Conservation (phyloP, 2,329 filamentous ascomycete genomes). For the Incumbomyces delicatus region DNA sequence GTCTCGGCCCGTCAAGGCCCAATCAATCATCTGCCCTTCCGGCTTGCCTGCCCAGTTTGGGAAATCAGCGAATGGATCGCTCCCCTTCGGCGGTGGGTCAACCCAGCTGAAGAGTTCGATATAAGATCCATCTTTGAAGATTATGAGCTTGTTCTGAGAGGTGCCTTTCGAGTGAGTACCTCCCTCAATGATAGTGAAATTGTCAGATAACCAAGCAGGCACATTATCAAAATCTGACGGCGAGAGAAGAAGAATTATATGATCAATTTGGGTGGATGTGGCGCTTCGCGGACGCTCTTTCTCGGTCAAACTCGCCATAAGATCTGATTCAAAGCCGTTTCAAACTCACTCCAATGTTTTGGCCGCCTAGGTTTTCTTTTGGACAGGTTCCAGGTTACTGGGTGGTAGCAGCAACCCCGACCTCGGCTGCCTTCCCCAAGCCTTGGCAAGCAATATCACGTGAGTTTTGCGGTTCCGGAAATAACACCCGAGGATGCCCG, state of each 20-base stretch:
- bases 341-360: too few relatives aligned
- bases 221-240: slow-evolving; percentile 17
- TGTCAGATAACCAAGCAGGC: slow-evolving; percentile 19
- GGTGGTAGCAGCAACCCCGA: too few relatives aligned
- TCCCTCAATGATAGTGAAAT: slow-evolving; percentile 21
- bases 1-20: slow-evolving; percentile 18
- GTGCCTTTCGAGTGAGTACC: slow-evolving; percentile 19
- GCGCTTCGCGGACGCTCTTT: neutral
- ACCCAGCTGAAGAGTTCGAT: slow-evolving; percentile 23
- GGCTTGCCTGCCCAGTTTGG: slow-evolving; percentile 17
- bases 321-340: too few relatives aligned
- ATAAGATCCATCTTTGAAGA: slow-evolving; percentile 22
- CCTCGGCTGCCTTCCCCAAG: too few relatives aligned
- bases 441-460: too few relatives aligned
- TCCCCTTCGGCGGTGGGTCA: slow-evolving; percentile 7
- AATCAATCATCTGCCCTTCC: slow-evolving; percentile 18
- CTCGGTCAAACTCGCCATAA: too few relatives aligned
- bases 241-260: slow-evolving; percentile 19
- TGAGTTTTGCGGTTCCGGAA: too few relatives aligned
- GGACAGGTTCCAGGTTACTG: too few relatives aligned
- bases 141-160: slow-evolving; percentile 21
- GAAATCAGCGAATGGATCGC: slow-evolving; percentile 15
- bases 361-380: too few relatives aligned
- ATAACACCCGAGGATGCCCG: too few relatives aligned
- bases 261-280: slow-evolving; percentile 10